Conservation (phyloP, 495 filamentous ascomycete genomes). For the Penicillium canariense region DNA sequence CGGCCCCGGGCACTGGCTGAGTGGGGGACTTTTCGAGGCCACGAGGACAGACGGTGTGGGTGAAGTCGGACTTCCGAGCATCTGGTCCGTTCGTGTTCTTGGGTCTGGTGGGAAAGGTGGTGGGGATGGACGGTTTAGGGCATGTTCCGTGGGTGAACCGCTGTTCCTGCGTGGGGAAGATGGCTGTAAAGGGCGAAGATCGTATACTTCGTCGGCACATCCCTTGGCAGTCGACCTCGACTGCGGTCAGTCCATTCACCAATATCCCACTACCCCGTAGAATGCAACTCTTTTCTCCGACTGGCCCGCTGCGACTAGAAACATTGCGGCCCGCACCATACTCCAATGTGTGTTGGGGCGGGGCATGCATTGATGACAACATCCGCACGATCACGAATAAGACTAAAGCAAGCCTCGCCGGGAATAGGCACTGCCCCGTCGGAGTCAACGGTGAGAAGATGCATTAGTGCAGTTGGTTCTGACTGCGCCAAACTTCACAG, state of each 20-base stretch:
- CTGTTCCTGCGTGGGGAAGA: neutral
- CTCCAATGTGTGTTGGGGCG: neutral
- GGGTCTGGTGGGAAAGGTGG: neutral
- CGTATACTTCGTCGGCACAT: neutral
- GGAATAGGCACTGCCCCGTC: neutral
- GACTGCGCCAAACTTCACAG: too few species aligned
- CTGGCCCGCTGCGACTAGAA: too few species aligned
- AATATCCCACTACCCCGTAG: too few species aligned
- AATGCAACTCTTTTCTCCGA: too few species aligned
- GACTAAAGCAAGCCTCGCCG: neutral
- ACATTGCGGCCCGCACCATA: too few species aligned
- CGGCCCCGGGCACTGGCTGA: neutral
- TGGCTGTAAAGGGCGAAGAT: neutral
- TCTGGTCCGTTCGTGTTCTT: neutral
- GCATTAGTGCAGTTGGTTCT: too few species aligned
- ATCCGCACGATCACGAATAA: neutral
- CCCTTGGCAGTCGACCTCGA: neutral
- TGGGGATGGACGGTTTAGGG: neutral
- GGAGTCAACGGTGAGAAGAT: neutral
- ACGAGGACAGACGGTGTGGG: neutral
- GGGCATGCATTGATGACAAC: neutral
- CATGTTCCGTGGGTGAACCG: conserved; percentile 1
- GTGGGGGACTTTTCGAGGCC: neutral
- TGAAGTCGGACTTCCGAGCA: neutral
- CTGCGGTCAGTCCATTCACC: too few species aligned